Evolutionary conservation across 2,329 filamentous ascomycete species (phyloP), one percentile per base, ranked within the genome.

Genomic region (Hymenoscyphus occultus): DNA sequence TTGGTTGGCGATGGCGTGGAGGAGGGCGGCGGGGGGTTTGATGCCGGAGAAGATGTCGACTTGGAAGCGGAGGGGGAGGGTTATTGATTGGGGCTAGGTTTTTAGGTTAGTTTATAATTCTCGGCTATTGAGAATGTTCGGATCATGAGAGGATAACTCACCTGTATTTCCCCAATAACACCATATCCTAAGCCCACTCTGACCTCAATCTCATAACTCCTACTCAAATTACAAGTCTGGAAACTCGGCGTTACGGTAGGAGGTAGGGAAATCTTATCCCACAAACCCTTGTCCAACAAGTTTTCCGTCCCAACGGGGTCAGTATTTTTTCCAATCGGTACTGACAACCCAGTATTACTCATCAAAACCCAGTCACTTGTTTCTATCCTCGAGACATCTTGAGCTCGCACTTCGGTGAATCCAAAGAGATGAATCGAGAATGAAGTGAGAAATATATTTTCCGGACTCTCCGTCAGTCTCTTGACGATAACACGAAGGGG

Each of bases 231-330:
- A 78, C 95, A 99, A 0, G 93, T 92, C 59, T 87, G 82, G 75
- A 99, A 99, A 0, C 88, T 89, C 0, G 95, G 95, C 10, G 92
- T 89, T 12, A 99, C 87, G 0, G 91, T 94, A 75, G 92, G 95
- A 2, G 94, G 95, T 5, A 98, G 80, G 0, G 87, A 81, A 60
- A 86, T 81, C 51, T 82, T 81, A 68, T 85, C 85, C 95, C 95
- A 99, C 51, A 94, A 75, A 1, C 82, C 82, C 59, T 86, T 80
- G 64, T 93, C 89, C 31, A 96, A 75, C n/a, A 84, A 82, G 64
- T 88, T 80, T 72, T 96, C 91, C 12, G 85, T 85, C 57, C 87
- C 86, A 6, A 86, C 80, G 3, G 87, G 76, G 62, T 83, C 83
- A 9, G 78, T 72, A 80, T 89, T 71, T 74, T 79, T 79, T n/a